Evolutionary conservation across 768 basidiomycete species (phyloP), one percentile per base, ranked within the genome.

Genomic region (Sutorius australiensis): DNA sequence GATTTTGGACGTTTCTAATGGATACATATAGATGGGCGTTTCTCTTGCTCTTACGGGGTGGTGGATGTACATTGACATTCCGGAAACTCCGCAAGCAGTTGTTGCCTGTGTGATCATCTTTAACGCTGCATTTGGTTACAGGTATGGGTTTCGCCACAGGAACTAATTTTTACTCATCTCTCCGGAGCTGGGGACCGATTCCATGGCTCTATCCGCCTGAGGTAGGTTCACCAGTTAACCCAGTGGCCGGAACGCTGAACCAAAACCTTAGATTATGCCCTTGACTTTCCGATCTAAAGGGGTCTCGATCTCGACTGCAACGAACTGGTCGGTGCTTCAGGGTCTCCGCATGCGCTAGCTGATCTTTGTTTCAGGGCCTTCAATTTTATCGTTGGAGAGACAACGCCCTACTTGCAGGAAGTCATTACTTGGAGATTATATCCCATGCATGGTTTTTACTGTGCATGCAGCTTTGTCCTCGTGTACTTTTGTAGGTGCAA

Each of bases 391-490:
- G 90, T 98, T 37, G 94, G 94, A 31, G 87, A 89, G 67, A 76
- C 83, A 28, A 98, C 94, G 0, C 95, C 94, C 1, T 80, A 83
- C 49, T 74, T 97, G 36, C 92, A 95, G 70, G 92, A 94, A 54
- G 69, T 80, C 19, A 95, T 98, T 60, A 80, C 79, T 38, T 98
- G 95, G 94, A 79, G 89, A 43, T 68, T 98, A 50, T 97, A 98
- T 72, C 91, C 92, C 0, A 95, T 98, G 92, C 93, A 95, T 61
- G 92, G 87, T 21, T 92, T 92, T 73, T 94, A 92, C 71, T 93
- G 92, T 66, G 81, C 81, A 9, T 86, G 89, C 63, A 91, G 91
- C 64, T 90, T 95, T 66, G 73, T 95, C 43, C 74, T 93, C 40
- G 89, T 93, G 6, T 92, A 89, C 69, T 89, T 91, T 71, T 70